Evolutionary conservation across 2,329 filamentous ascomycete species (phyloP), one percentile per base, ranked within the genome.

Genomic region (Colletotrichum salicis): DNA sequence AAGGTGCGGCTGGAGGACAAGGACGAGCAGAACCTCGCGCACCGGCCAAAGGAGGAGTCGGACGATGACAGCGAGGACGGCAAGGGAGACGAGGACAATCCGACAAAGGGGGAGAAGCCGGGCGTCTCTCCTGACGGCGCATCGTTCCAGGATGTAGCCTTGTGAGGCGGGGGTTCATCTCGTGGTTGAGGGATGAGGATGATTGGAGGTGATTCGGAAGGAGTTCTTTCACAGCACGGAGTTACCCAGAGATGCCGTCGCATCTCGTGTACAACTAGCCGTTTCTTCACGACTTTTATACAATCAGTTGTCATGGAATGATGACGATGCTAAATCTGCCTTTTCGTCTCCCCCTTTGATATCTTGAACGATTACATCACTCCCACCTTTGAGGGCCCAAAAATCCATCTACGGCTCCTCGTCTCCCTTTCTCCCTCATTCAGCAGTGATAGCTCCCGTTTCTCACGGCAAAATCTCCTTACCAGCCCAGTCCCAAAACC

Each of bases 401-500:
- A 29, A 1, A 29, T 4, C 27, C 27, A 29, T 29, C 27, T 5
- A 29, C 27, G 27, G 27, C 27, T 4, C 27, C 27, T 4, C 27
- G 27, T 29, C 6, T 27, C 22, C 31, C 4, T 54, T 11, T 7
- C 27, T 35, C 6, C 15, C 2, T n/a, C n/a, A 8, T 62, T 11
- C n/a, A 31, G 4, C 27, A 29, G 3, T 29, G 15, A 15, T 13
- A 52, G 5, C 35, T 33, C 4, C 8, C 27, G 24, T 84, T 27
- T 12, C 22, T 68, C 78, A 92, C 31, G 90, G 89, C 74, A 84
- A 77, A 48, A 93, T 83, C 79, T 92, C 91, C 71, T 89, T 84
- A 1, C 90, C 90, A 77, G 88, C 89, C 90, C 90, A 93, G 80
- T 93, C 92, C 89, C 89, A 93, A 76, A 89, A 92, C 76, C 83